Evolutionary conservation across 768 basidiomycete species (phyloP).

Genomic region (Mycena galericulata): DNA sequence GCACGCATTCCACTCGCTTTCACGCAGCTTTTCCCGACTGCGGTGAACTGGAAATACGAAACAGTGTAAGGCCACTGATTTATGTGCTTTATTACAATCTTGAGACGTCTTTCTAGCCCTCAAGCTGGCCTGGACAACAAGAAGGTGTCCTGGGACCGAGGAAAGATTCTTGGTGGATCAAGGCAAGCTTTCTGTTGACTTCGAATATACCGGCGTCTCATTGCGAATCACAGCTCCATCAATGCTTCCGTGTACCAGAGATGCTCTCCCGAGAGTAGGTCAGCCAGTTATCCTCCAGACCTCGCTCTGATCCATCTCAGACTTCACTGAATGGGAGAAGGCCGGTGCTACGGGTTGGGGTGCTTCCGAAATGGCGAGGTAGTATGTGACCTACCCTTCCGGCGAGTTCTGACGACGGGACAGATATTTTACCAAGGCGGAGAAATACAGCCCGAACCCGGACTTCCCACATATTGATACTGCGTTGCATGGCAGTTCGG

Average conservation of each 20-base stretch:
- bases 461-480: slow-evolving; percentile 21
- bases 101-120: background rate
- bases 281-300: background rate
- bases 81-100: background rate
- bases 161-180: slow-evolving; percentile 31
- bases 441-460: slow-evolving; percentile 25
- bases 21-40: slow-evolving; percentile 23
- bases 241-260: slow-evolving; percentile 35
- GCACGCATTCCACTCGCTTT: slow-evolving; percentile 33
- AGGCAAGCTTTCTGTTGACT: slow-evolving; percentile 9
- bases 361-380: slow-evolving; percentile 24
- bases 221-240: slow-evolving; percentile 18
- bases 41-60: slow-evolving; percentile 33
- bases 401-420: background rate
- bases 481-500: slow-evolving; percentile 20
- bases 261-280: slow-evolving; percentile 31
- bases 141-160: slow-evolving; percentile 16
- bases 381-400: background rate
- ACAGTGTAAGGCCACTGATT: slow-evolving; percentile 21
- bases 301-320: background rate
- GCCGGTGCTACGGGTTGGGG: slow-evolving; percentile 37
- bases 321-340: slow-evolving; percentile 37
- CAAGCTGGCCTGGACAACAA: slow-evolving; percentile 11
- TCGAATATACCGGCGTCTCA: background rate
- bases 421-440: slow-evolving; percentile 34